Evolutionary conservation across 306 rosid genomes (phyloP).

Genomic region (Alnus glutinosa): DNA sequence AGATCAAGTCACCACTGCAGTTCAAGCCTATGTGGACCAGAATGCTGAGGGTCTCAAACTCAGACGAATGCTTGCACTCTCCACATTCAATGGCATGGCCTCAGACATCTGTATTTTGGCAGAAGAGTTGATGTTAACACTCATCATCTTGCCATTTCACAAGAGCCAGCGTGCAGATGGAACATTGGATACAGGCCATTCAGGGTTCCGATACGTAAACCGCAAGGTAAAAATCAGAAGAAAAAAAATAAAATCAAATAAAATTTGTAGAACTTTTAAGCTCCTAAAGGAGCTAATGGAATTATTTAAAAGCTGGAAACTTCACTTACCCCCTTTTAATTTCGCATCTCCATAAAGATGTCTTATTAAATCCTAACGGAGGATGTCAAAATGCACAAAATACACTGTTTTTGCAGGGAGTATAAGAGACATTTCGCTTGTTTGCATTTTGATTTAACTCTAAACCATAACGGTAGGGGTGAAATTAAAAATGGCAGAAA

Average conservation of each 20-base stretch:
- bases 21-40: conserved; percentile 51
- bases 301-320: neutral
- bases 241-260: too few relatives aligned
- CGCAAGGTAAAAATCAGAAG: conserved; percentile 58
- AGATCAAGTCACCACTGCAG: conserved; percentile 53
- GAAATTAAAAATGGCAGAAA: too few relatives aligned
- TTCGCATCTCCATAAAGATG: too few relatives aligned
- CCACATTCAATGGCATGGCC: conserved; percentile 62
- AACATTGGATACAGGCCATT: conserved; percentile 52
- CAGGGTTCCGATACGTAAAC: conserved; percentile 77
- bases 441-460: too few relatives aligned
- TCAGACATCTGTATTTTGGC: conserved; percentile 67
- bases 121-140: conserved; percentile 67
- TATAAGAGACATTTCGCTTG: too few relatives aligned
- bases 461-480: too few relatives aligned
- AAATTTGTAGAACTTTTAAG: neutral
- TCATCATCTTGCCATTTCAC: conserved; percentile 87
- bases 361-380: too few relatives aligned
- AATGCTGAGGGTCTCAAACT: conserved; percentile 50
- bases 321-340: neutral
- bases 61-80: conserved; percentile 58
- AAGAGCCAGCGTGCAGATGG: conserved; percentile 57
- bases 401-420: too few relatives aligned
- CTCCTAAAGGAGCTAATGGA: neutral
- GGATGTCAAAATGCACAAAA: too few relatives aligned